Evolutionary conservation across 441 rosid genomes (phyloP).

Genomic region (Gossypium armourianum): DNA sequence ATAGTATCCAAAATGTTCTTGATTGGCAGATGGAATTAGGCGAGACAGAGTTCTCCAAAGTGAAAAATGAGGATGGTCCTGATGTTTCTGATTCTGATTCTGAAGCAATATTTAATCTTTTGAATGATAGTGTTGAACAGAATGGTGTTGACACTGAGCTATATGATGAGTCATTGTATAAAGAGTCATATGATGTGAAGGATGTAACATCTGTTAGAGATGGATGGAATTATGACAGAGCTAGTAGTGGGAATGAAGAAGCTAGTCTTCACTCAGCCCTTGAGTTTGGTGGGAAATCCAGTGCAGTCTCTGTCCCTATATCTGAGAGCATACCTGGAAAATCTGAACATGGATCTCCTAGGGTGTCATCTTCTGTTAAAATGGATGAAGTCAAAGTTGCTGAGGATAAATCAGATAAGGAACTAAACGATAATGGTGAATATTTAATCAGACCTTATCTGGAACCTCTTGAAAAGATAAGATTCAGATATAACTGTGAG

Average conservation of each 20-base stretch:
- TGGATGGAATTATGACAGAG: conserved; percentile 61
- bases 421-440: conserved; percentile 87
- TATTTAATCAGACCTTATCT: conserved; percentile 93
- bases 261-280: conserved; percentile 87
- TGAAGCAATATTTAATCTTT: conserved; percentile 38
- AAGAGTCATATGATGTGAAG: conserved; percentile 28
- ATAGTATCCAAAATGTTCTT: conserved; percentile 76
- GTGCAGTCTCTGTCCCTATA: conserved; percentile 57
- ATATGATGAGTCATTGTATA: conserved; percentile 35
- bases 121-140: conserved; percentile 34
- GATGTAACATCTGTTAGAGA: conserved; percentile 36
- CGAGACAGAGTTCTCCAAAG: conserved; percentile 49
- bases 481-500: conserved; percentile 89
- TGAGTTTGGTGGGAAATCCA: conserved; percentile 81
- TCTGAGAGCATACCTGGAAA: conserved; percentile 64
- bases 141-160: conserved; percentile 34
- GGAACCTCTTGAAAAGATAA: conserved; percentile 89
- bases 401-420: conserved; percentile 82
- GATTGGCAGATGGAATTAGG: conserved; percentile 65
- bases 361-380: conserved; percentile 60
- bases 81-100: conserved; percentile 50
- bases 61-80: conserved; percentile 44
- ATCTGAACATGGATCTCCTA: conserved; percentile 77
- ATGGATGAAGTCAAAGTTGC: conserved; percentile 45
- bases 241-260: conserved; percentile 57